phyloP scores from a whole-genome alignment of 306 rosid species.

The Vigna unguiculata region DNA sequence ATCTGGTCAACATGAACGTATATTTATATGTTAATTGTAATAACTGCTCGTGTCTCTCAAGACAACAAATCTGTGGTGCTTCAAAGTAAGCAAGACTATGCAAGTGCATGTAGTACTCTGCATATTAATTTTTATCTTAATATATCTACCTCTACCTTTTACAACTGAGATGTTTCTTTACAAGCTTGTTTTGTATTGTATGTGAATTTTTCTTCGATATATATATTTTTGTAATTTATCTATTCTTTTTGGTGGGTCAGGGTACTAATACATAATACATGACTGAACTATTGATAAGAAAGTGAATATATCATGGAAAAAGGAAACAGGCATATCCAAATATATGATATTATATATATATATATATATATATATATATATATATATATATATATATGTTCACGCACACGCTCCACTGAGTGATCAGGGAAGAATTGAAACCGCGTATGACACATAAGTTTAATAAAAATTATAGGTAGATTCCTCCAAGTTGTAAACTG shows the following conservation, averaged over 20 bases:
- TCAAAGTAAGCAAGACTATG: conserved; percentile 6
- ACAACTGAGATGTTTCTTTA: conserved; percentile 21
- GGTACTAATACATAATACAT: too few relatives aligned
- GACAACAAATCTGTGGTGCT: conserved; percentile 9
- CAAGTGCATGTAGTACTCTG: not conserved
- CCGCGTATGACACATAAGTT: not conserved
- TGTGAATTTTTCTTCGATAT: not conserved
- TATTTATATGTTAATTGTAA: conserved; percentile 13
- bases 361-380: too few relatives aligned
- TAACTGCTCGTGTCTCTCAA: not conserved
- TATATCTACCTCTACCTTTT: conserved; percentile 5
- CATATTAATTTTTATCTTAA: conserved; percentile 11
- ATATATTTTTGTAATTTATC: too few relatives aligned
- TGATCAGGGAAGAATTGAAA: not conserved
- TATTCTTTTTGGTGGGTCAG: too few relatives aligned
- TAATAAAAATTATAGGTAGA: not conserved
- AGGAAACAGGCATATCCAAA: too few relatives aligned
- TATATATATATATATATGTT: too few relatives aligned
- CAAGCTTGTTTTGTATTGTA: not conserved
- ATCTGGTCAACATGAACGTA: conserved; percentile 16
- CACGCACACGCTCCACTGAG: not conserved
- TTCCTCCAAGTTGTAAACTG: not conserved
- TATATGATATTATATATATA: too few relatives aligned
- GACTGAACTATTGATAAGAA: too few relatives aligned
- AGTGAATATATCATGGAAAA: too few relatives aligned